Base-by-base conservation (phyloP, 352 stramenopile species). In the Phytophthora citricola region DNA sequence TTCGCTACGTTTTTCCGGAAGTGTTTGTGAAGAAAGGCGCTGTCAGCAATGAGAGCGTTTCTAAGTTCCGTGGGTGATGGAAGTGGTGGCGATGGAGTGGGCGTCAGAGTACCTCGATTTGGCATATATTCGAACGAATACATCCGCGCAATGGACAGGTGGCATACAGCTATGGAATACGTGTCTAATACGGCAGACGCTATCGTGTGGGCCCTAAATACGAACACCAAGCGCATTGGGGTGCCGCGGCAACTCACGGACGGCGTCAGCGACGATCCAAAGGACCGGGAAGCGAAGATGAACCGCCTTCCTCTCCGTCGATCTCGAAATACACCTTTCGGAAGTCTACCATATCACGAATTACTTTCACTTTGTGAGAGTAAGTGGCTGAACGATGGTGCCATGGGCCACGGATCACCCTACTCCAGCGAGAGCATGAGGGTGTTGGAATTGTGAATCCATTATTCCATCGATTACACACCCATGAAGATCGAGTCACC, bases 11-110 rank as follows among this genome's bases (percentile, higher is more conserved):
- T 4, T 60, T 61, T 15, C 41, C 41, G 4, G 7, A 45, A 27
- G 2, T 20, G 14, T 61, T 61, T n/a, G 53, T 61, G 40, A 15
- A 10, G 17, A 61, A 61, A 61, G 43, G 27, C n/a, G 14, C 31
- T 36, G 4, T 38, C 31, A 4, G 31, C 31, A 12, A 38, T 38
- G 31, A 6, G 7, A 38, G 7, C 31, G 7, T 38, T 38, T 38
- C 31, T 6, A 38, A 38, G 31, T 12, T 10, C 7, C 11, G 7
- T 38, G 11, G 31, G 31, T 10, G 31, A 38, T 38, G 31, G 31
- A 38, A 38, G 31, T 10, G 31, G 11, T 12, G 17, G 17, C 17
- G 11, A 38, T 38, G 31, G 31, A 12, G 11, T 38, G 7, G 31
- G 31, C 31, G 31, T 38, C 11, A 38, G 31, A 38, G 31, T 38